Base-by-base conservation (phyloP, 768 basidiomycete genomes). In the Leccinum sublutescens region DNA sequence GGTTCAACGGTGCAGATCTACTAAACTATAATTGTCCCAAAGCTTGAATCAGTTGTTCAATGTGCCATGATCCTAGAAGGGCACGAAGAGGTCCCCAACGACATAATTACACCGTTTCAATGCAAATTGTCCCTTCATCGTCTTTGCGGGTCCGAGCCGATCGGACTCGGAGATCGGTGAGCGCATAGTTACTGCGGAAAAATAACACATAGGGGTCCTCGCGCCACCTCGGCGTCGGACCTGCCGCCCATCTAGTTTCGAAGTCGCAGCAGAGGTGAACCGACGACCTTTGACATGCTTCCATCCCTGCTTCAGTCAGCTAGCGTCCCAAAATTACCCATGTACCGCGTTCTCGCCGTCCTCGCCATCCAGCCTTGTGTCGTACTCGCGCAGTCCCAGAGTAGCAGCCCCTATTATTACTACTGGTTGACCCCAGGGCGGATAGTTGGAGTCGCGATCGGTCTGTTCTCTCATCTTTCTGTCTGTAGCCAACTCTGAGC, bases 391-490 rank as follows among this genome's bases (percentile, higher is more conserved):
- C 66, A 71, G 25, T 21, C 52, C 23, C 49, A 48, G 11, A 21
- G 19, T 14, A 14, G 12, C 11, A 3, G 55, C 56, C 29, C 59
- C 57, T 63, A 59, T 53, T 21, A 51, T 34, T 56, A 63, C 27
- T 56, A 63, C 27, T 67, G 71, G 66, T 34, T 72, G 45, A 52
- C 71, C 8, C 68, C 68, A 12, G 68, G 58, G 5, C 67, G 72
- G 21, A 69, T 72, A 56, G 65, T 33, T 17, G 71, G 65, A 12
- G 49, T 73, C 5, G 63, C 64, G 14, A 8, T 72, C 48, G 73
- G 71, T 74, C 7, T 19, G 70, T 59, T 33, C 8, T n/a, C 27
- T 47, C 12, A 3, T 19, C 27, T 25, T 2, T 33, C n/a, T 1
- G 19, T 21, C 11, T 2, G 3, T 5, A 21, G 21, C 33, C 12